These are phyloP conservation scores for Sphagnum magellanicum DNA, from an alignment of 228 moss, liverwort and hornwort genomes.

Conservation along the genomic window DNA sequence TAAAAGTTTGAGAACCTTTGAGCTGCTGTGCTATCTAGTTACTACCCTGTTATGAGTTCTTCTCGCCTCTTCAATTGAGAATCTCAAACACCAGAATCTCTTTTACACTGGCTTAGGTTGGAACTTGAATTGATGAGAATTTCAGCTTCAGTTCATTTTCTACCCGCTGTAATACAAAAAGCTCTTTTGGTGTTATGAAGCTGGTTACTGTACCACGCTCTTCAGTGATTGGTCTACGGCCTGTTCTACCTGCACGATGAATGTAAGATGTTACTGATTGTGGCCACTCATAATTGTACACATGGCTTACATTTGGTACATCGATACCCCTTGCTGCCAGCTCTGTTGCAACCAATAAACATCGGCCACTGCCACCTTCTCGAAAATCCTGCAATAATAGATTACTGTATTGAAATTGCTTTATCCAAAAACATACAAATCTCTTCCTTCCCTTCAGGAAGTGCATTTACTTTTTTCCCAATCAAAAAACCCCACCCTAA, in stretches of 20 bases:
- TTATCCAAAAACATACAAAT: too few relatives aligned
- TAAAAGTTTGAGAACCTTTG: too few relatives aligned
- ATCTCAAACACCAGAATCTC: too few relatives aligned
- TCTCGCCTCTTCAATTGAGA: too few relatives aligned
- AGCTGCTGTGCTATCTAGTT: too few relatives aligned
- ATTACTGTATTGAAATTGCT: background rate
- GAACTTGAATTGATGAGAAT: conserved; percentile 21
- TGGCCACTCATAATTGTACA: conserved; percentile 88
- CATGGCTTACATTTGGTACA: conserved; percentile 84
- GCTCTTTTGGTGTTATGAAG: conserved; percentile 75
- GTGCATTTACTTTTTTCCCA: too few relatives aligned
- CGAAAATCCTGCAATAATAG: conserved; percentile 63
- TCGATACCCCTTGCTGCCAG: conserved; percentile 91
- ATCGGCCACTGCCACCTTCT: conserved; percentile 38
- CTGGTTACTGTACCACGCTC: conserved; percentile 78
- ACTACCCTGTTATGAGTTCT: too few relatives aligned
- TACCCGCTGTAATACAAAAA: conserved; percentile 70
- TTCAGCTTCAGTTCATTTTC: conserved; percentile 68
- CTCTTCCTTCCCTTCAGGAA: too few relatives aligned
- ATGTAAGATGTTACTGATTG: conserved; percentile 75
- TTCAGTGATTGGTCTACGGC: conserved; percentile 77
- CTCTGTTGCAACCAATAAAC: conserved; percentile 86
- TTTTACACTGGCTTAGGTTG: too few relatives aligned
- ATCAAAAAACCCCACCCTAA: too few relatives aligned
- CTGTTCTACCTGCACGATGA: conserved; percentile 87